Conservation (phyloP, 2,329 filamentous ascomycete genomes). For the Nannizziopsis barbatae region DNA sequence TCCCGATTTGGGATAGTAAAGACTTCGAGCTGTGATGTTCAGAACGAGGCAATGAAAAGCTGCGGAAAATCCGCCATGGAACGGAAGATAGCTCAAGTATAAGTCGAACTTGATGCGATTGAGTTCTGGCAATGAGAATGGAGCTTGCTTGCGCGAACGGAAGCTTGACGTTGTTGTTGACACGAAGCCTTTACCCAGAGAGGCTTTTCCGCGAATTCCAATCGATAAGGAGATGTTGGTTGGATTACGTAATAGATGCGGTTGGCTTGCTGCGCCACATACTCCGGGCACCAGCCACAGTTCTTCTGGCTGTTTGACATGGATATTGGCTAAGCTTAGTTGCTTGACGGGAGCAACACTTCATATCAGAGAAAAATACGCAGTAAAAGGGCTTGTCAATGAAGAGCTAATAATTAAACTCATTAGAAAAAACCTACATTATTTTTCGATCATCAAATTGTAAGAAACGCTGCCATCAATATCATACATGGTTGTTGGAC, state of each 20-base stretch:
- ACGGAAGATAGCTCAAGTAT: background rate
- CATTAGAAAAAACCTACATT: no score
- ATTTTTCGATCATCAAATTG: background rate
- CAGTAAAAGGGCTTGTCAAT: no score
- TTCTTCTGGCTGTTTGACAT: no score
- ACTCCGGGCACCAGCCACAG: background rate
- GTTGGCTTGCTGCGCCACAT: background rate
- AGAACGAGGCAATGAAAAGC: background rate
- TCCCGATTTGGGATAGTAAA: background rate
- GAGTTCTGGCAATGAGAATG: background rate
- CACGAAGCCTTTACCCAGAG: constrained; percentile 28
- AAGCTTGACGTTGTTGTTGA: constrained; percentile 24
- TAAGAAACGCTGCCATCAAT: background rate
- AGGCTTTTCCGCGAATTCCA: constrained; percentile 12
- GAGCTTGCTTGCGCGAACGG: background rate
- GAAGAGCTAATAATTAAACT: no score
- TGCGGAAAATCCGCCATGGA: constrained; percentile 7
- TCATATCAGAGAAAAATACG: no score
- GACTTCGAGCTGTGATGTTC: background rate
- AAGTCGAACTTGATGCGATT: background rate
- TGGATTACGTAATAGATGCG: constrained; percentile 7
- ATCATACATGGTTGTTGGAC: constrained; percentile 4
- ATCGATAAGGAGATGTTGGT: constrained; percentile 3
- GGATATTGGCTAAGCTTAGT: no score
- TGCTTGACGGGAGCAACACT: no score